A percentile compares a stretch with the other conserved stretches of the same genome.
phyloP scores from a whole-genome alignment of 495 filamentous ascomycete species.

The Recurvomyces mirabilis region DNA sequence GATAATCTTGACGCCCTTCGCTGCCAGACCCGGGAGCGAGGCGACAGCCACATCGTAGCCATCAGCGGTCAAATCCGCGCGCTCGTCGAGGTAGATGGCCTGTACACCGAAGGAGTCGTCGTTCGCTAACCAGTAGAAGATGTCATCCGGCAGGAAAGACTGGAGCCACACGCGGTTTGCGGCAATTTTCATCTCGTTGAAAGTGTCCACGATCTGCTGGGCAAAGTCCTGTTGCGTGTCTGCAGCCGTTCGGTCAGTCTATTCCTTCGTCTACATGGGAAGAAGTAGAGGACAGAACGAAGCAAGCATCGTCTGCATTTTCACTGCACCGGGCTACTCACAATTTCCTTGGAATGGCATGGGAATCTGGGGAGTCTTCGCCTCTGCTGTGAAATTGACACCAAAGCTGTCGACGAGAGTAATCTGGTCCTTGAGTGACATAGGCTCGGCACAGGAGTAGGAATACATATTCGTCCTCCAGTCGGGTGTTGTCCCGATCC shows the following conservation, averaged over 20 bases:
- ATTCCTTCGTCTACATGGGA: no score
- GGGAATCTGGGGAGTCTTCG: slow-evolving; percentile 46
- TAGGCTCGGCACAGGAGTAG: slow-evolving; percentile 40
- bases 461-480: slow-evolving; percentile 51
- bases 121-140: slow-evolving; percentile 49
- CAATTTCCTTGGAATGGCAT: slow-evolving; percentile 51
- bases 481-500: slow-evolving; percentile 34
- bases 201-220: slow-evolving; percentile 49
- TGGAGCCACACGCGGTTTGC: slow-evolving; percentile 48
- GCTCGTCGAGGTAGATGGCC: slow-evolving; percentile 48
- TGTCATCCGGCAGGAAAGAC: slow-evolving; percentile 48
- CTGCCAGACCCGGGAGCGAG: slow-evolving; percentile 34
- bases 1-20: slow-evolving; percentile 30
- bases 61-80: slow-evolving; percentile 33
- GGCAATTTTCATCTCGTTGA: slow-evolving; percentile 39
- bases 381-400: slow-evolving; percentile 48
- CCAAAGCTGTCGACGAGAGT: slow-evolving; percentile 39
- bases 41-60: slow-evolving; percentile 39
- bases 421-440: slow-evolving; percentile 44
- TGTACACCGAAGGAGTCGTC: slow-evolving; percentile 46
- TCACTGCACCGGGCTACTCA: no score
- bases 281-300: no score
- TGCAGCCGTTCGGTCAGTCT: no score
- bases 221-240: slow-evolving; percentile 48
- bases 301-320: no score